Evolutionary conservation across 2,329 filamentous ascomycete species (phyloP), one percentile per base, ranked within the genome.

Genomic region (Pseudohalonectria lignicola): DNA sequence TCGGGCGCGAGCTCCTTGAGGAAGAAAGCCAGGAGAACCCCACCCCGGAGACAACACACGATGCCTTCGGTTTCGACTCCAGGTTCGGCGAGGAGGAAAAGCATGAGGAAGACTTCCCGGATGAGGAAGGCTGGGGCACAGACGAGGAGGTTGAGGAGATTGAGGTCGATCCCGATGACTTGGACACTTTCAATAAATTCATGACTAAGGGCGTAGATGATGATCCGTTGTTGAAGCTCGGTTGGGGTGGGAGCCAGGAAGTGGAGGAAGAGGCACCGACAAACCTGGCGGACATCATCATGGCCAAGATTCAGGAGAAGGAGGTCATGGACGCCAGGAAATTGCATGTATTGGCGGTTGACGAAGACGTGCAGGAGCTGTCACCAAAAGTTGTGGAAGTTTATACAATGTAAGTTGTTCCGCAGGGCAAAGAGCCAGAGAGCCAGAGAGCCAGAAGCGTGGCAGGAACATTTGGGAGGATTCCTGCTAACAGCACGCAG

Each of bases 351-450:
- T 73, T 70, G 15, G 59, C 71, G 1, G 71, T 77, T 2, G 83
- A 92, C 46, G 88, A 94, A 44, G 83, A 86, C 16, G 79, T 86
- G 41, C 38, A 45, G 35, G 84, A 94, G 55, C 69, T 98, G 37
- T 87, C 87, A 3, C 81, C 81, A 31, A 95, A 94, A 62, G 87
- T 95, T 12, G 73, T 95, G 13, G 90, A 96, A 54, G 90, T 94
- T 13, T 96, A 93, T 59, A 82, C 83, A 43, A 93, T 94, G 78
- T 85, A 64, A 47, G 69, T 53, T 10, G 10, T n/a, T n/a, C n/a
- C n/a, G n/a, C n/a, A n/a, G n/a, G n/a, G n/a, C n/a, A n/a, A n/a
- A n/a, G n/a, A n/a, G n/a, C n/a, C n/a, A n/a, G n/a, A n/a, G n/a
- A n/a, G n/a, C n/a, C n/a, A n/a, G n/a, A n/a, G n/a, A n/a, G n/a